phyloP scores from a whole-genome alignment of 2,329 filamentous ascomycete genomes.

The Aureobasidium lini region DNA sequence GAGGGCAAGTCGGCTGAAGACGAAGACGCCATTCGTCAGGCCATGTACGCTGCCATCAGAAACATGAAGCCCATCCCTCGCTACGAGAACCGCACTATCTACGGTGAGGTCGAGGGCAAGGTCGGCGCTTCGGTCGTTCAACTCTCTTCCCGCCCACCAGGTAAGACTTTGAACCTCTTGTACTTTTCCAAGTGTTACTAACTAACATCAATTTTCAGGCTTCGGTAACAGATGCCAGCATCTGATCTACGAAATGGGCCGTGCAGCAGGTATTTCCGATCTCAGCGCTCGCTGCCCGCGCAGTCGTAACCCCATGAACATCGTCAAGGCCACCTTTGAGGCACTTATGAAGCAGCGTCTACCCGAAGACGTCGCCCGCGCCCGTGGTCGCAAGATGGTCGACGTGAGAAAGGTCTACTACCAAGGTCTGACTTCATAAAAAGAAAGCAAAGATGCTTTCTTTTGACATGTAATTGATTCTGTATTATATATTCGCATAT shows the following conservation, averaged over 20 bases:
- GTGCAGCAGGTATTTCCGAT: slow-evolving; percentile 78
- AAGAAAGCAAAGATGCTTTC: not conserved
- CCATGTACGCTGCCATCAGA: slow-evolving; percentile 71
- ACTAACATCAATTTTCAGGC: slow-evolving; percentile 45
- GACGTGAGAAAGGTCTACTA: slow-evolving; percentile 98
- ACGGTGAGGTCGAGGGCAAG: slow-evolving; percentile 74
- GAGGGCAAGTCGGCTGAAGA: slow-evolving; percentile 79
- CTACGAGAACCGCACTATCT: slow-evolving; percentile 90
- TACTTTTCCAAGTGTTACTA: not conserved
- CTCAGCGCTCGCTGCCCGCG: slow-evolving; percentile 75
- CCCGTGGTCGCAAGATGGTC: slow-evolving; percentile 87
- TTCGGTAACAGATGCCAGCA: slow-evolving; percentile 90
- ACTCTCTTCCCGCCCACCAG: slow-evolving; percentile 75
- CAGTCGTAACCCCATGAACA: slow-evolving; percentile 94
- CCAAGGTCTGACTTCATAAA: slow-evolving; percentile 60
- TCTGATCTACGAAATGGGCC: slow-evolving; percentile 90
- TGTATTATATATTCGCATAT: not conserved
- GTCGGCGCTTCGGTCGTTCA: slow-evolving; percentile 80
- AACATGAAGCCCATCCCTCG: slow-evolving; percentile 89
- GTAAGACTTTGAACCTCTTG: slow-evolving; percentile 41
- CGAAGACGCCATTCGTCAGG: slow-evolving; percentile 60
- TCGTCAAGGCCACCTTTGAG: slow-evolving; percentile 82
- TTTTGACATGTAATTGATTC: not conserved
- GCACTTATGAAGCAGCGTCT: slow-evolving; percentile 76
- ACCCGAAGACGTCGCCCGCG: slow-evolving; percentile 83